A percentile compares a stretch with the other conserved stretches of the same genome.
Evolutionary conservation across 2,329 filamentous ascomycete genomes (phyloP).

Genomic region (Paraphoma chrysanthemicola): DNA sequence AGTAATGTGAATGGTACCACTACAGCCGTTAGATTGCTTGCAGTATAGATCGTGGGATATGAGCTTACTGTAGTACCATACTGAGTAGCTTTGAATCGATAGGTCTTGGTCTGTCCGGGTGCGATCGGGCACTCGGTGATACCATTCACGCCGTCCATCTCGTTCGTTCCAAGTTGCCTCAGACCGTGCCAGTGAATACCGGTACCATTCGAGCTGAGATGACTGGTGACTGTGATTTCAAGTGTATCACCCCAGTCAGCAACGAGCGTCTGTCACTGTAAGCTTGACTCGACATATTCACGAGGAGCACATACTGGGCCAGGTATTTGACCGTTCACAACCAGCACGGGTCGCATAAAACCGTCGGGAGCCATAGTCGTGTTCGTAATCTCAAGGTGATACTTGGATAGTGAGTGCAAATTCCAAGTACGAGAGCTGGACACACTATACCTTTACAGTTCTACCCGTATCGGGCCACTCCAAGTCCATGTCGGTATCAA

Average conservation of each 20-base stretch:
- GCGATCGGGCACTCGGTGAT: constrained; percentile 72
- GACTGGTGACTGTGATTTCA: constrained; percentile 47
- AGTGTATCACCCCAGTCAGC: constrained; percentile 52
- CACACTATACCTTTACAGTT: constrained; percentile 32
- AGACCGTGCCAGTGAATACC: constrained; percentile 62
- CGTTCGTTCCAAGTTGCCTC: constrained; percentile 50
- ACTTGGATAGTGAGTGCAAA: constrained; percentile 36
- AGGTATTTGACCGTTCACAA: constrained; percentile 57
- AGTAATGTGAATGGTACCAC: constrained; percentile 56
- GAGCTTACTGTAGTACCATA: constrained; percentile 41
- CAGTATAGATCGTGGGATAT: too few relatives aligned
- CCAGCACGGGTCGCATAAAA: constrained; percentile 46
- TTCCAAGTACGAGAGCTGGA: background rate
- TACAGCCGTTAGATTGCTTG: constrained; percentile 53
- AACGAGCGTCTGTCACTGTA: constrained; percentile 48
- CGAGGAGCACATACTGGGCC: constrained; percentile 50
- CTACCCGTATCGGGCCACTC: constrained; percentile 53
- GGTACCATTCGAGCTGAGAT: constrained; percentile 54
- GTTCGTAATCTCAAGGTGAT: constrained; percentile 54
- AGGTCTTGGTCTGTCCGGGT: constrained; percentile 55
- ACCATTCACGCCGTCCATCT: constrained; percentile 56
- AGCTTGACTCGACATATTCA: constrained; percentile 4
- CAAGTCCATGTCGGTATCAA: constrained; percentile 54
- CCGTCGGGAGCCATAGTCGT: constrained; percentile 56
- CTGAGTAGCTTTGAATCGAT: constrained; percentile 45